Evolutionary conservation across 2,329 filamentous ascomycete species (phyloP).

Genomic region (Colletotrichum sp.): DNA sequence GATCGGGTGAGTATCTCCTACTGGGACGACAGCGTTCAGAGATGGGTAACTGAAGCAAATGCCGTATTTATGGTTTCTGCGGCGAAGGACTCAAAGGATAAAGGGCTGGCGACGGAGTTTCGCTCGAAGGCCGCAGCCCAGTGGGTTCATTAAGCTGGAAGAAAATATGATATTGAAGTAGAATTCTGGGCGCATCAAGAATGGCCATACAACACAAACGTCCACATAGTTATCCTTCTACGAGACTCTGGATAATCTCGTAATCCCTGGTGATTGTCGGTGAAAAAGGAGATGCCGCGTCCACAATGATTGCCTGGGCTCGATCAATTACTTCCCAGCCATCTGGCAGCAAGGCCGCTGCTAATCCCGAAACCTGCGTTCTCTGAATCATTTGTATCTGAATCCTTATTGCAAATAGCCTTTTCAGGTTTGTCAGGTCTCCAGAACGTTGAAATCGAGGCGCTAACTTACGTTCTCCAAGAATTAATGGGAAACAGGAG

Average conservation of each 20-base stretch:
- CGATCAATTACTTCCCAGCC: background rate
- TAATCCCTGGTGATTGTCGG: background rate
- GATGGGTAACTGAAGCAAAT: background rate
- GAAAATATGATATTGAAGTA: background rate
- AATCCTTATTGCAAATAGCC: background rate
- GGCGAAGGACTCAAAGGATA: background rate
- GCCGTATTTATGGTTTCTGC: background rate
- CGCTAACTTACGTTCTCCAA: background rate
- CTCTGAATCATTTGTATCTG: background rate
- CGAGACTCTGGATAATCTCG: background rate
- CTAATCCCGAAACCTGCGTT: background rate
- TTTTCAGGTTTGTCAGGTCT: background rate
- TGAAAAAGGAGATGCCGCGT: background rate
- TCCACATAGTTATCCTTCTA: background rate
- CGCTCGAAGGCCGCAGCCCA: background rate
- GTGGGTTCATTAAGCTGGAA: background rate
- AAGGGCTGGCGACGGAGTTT: background rate
- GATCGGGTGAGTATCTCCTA: background rate
- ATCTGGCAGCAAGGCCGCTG: background rate
- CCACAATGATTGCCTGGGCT: background rate
- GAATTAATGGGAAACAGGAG: background rate
- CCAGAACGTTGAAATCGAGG: background rate
- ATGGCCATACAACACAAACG: accelerated
- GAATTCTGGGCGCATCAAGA: background rate
- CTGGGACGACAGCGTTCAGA: background rate